Conservation (phyloP, 2,329 filamentous ascomycete genomes). For the Aspergillus ruber region DNA sequence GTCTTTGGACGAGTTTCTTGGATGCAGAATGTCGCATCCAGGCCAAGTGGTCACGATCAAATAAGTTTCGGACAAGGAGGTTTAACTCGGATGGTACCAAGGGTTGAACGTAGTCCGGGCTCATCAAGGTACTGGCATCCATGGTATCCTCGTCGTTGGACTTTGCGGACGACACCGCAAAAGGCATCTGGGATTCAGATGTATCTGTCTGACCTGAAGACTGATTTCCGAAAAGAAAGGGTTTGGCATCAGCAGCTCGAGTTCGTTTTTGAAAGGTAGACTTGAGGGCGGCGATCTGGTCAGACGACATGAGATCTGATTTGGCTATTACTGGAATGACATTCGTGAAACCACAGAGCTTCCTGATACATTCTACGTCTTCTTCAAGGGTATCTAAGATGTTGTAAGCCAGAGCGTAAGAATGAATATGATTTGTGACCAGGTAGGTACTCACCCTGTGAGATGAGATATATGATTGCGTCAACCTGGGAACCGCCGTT, state of each 20-base stretch:
- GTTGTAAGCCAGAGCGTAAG: slow-evolving; percentile 7
- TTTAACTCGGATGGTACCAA: slow-evolving; percentile 68
- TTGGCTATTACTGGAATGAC: slow-evolving; percentile 76
- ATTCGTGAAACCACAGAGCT: slow-evolving; percentile 68
- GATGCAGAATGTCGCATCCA: slow-evolving; percentile 79
- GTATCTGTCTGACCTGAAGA: slow-evolving; percentile 16
- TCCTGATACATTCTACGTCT: slow-evolving; percentile 66
- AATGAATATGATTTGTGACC: not conserved
- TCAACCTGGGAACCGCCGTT: slow-evolving; percentile 80
- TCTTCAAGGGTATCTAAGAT: slow-evolving; percentile 49
- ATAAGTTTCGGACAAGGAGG: slow-evolving; percentile 63
- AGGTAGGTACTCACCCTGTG: slow-evolving; percentile 53
- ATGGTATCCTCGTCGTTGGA: slow-evolving; percentile 71
- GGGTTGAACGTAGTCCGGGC: slow-evolving; percentile 78
- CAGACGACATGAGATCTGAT: slow-evolving; percentile 60
- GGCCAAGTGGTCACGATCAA: slow-evolving; percentile 69
- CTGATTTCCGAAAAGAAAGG: slow-evolving; percentile 59
- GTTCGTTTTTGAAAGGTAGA: slow-evolving; percentile 35
- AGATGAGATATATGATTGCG: slow-evolving; percentile 74
- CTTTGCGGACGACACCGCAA: slow-evolving; percentile 69
- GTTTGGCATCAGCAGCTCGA: slow-evolving; percentile 47
- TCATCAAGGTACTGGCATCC: slow-evolving; percentile 92
- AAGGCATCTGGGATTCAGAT: slow-evolving; percentile 46
- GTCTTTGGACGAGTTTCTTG: slow-evolving; percentile 72
- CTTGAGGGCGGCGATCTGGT: slow-evolving; percentile 56